These are phyloP conservation scores for Cornus kousa DNA, from an alignment of 148 eudicot genomes.

Conservation along the genomic window DNA sequence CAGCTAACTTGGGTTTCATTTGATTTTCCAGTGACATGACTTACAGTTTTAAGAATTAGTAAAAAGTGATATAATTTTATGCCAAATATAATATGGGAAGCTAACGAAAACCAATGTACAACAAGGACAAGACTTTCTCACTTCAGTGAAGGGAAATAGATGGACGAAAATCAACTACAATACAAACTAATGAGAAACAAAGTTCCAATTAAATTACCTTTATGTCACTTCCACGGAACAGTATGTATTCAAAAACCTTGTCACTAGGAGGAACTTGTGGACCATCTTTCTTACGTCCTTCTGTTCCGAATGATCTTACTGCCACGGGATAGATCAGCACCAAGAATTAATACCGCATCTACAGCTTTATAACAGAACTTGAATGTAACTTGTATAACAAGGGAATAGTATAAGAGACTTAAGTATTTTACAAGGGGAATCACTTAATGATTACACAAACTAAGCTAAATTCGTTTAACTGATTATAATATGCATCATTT, in stretches of 20 bases:
- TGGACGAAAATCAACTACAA: not conserved
- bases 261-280: slow-evolving; percentile 80
- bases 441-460: not conserved
- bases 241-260: slow-evolving; percentile 77
- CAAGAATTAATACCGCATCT: slow-evolving; percentile 1
- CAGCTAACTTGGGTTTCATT: not conserved
- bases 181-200: not conserved
- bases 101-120: not conserved
- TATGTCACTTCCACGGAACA: slow-evolving; percentile 85
- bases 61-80: not conserved
- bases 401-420: too few species aligned
- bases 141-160: not conserved
- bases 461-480: not conserved
- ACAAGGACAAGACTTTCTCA: not conserved
- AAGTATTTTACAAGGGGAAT: too few species aligned
- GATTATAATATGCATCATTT: not conserved
- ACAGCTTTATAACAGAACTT: not conserved
- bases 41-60: not conserved
- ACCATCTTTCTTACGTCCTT: slow-evolving; percentile 87
- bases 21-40: not conserved
- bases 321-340: slow-evolving; percentile 16
- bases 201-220: slow-evolving; percentile 42
- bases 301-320: slow-evolving; percentile 90
- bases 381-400: not conserved
- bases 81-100: not conserved